A percentile compares a stretch with the other conserved stretches of the same genome.
These are phyloP conservation scores for Erodium maritimum DNA, from an alignment of 345 rosid species.

Conservation along the genomic window DNA sequence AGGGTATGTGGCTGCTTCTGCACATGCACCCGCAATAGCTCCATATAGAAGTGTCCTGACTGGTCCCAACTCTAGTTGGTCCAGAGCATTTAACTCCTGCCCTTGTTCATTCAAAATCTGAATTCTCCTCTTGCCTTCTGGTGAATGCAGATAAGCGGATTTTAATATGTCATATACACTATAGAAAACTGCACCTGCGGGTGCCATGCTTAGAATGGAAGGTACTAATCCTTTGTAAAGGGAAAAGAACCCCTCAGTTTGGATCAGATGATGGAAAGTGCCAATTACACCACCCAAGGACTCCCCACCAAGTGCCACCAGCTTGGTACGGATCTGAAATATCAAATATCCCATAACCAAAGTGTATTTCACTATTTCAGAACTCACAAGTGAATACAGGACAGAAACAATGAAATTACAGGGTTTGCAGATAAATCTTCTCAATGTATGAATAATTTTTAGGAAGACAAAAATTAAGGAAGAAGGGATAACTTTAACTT, in stretches of 20 bases:
- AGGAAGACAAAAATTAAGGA: neutral
- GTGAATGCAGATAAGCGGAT: slow-evolving; percentile 68
- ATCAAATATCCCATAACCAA: neutral
- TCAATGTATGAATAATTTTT: neutral
- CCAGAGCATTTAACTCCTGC: slow-evolving; percentile 57
- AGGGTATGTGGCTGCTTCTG: slow-evolving; percentile 92
- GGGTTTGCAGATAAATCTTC: neutral
- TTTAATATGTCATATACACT: slow-evolving; percentile 83
- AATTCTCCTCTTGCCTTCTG: slow-evolving; percentile 60
- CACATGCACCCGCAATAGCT: slow-evolving; percentile 77
- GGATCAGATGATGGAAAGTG: slow-evolving; percentile 67
- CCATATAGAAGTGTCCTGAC: slow-evolving; percentile 71
- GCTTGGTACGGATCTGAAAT: slow-evolving; percentile 59
- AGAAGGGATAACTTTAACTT: neutral
- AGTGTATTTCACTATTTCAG: neutral
- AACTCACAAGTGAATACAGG: neutral
- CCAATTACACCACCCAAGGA: slow-evolving; percentile 72
- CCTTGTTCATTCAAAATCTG: slow-evolving; percentile 54
- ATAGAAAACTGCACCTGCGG: slow-evolving; percentile 85
- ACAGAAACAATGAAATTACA: neutral
- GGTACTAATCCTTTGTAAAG: slow-evolving; percentile 85
- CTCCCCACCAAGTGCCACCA: slow-evolving; percentile 95
- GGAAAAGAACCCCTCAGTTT: slow-evolving; percentile 71
- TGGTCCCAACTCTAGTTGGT: slow-evolving; percentile 69
- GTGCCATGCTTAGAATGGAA: slow-evolving; percentile 74